Percentiles rank a stretch among this genome's conserved stretches.
Evolutionary conservation across 1,284 basidiomycete genomes (phyloP).

Genomic region (Hemileia vastatrix): DNA sequence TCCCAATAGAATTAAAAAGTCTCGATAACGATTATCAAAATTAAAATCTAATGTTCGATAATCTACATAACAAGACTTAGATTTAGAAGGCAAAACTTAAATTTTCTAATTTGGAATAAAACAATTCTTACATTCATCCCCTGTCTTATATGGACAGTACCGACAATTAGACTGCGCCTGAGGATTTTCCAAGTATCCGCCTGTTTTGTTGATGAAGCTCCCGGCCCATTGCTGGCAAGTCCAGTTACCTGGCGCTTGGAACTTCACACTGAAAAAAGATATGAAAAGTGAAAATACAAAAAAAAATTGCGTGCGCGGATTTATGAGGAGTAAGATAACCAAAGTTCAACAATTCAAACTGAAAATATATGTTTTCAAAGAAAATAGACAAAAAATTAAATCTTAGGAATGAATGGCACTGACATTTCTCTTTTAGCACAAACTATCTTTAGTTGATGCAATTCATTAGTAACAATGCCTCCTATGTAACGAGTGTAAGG

Average conservation of each 20-base stretch:
- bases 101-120: neutral
- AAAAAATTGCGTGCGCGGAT: neutral
- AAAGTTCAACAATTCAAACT: conserved; percentile 56
- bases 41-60: conserved; percentile 16
- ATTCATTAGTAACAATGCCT: conserved; percentile 25
- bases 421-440: conserved; percentile 53
- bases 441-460: neutral
- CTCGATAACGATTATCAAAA: conserved; percentile 49
- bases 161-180: conserved; percentile 55
- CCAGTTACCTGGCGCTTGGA: conserved; percentile 62
- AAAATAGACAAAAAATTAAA: conserved; percentile 53
- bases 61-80: conserved; percentile 16
- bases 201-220: conserved; percentile 48
- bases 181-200: conserved; percentile 61
- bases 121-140: conserved; percentile 11
- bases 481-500: conserved; percentile 62
- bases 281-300: conserved; percentile 22
- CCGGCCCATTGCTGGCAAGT: conserved; percentile 64
- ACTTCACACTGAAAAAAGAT: conserved; percentile 56
- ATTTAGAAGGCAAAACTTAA: conserved; percentile 18
- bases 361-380: conserved; percentile 51
- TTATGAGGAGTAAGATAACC: neutral
- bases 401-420: conserved; percentile 58
- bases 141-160: conserved; percentile 57
- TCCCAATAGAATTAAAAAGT: conserved; percentile 57